A percentile compares a stretch with the other conserved stretches of the same genome.
Evolutionary conservation across 768 basidiomycete species (phyloP).

Genomic region (Boletus tylopilopsis): DNA sequence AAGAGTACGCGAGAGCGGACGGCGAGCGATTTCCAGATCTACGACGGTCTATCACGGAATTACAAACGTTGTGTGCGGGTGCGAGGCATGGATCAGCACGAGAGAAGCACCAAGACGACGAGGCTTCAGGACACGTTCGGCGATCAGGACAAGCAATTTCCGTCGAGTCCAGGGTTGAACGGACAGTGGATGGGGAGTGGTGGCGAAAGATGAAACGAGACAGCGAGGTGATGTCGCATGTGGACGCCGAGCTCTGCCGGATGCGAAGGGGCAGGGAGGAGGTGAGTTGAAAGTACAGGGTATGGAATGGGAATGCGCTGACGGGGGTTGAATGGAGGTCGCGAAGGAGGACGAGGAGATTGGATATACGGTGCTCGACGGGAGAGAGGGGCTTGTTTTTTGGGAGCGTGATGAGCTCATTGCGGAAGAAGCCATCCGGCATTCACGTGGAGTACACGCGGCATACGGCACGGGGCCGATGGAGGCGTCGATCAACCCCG

Average conservation of each 20-base stretch:
- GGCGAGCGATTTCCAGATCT: constrained; percentile 48
- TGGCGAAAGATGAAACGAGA: constrained; percentile 30
- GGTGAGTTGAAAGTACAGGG: constrained; percentile 31
- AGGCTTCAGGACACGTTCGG: constrained; percentile 28
- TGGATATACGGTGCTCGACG: constrained; percentile 42
- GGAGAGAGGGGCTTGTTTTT: constrained; percentile 28
- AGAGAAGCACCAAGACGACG: constrained; percentile 27
- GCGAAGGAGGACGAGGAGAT: constrained; percentile 53
- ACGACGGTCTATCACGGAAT: constrained; percentile 55
- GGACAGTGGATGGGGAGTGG: constrained; percentile 16
- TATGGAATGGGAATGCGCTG: constrained; percentile 2
- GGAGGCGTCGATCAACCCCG: constrained; percentile 34
- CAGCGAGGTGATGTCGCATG: constrained; percentile 50
- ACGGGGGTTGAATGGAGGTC: constrained; percentile 14
- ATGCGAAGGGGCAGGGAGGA: constrained; percentile 33
- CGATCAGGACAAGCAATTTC: constrained; percentile 32
- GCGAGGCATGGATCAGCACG: constrained; percentile 30
- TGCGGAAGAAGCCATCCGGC: constrained; percentile 41
- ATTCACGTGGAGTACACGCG: constrained; percentile 44
- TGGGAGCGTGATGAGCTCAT: constrained; percentile 49
- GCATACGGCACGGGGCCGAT: constrained; percentile 29
- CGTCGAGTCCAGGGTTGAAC: constrained; percentile 25
- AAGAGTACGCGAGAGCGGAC: constrained; percentile 32
- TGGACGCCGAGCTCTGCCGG: constrained; percentile 48
- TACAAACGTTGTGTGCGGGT: constrained; percentile 52